Conservation (phyloP, 208 protist genomes). For the Leptomonas seymouri region DNA sequence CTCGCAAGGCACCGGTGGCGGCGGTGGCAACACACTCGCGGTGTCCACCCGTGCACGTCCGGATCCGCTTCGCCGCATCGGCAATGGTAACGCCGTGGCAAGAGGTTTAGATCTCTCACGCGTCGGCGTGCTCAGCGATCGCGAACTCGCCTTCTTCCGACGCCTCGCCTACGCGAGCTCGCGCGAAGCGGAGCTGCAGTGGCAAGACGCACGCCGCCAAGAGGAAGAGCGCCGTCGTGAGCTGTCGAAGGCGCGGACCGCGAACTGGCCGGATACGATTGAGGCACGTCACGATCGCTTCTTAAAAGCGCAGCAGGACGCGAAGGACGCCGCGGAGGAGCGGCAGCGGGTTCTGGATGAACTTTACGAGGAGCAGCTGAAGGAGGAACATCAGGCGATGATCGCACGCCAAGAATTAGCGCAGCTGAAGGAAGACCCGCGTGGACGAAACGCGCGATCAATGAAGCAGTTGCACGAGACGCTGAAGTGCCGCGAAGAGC, state of each 20-base stretch:
- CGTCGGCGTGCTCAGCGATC: conserved; percentile 74
- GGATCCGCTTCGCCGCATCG: conserved; percentile 63
- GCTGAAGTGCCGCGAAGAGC: conserved; percentile 66
- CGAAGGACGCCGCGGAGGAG: conserved; percentile 56
- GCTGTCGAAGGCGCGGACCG: conserved; percentile 48
- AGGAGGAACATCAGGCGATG: conserved; percentile 54
- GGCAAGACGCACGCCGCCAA: conserved; percentile 29
- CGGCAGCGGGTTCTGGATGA: conserved; percentile 63
- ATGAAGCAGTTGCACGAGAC: conserved; percentile 64
- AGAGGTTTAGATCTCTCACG: conserved; percentile 52
- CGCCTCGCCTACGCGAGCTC: conserved; percentile 37
- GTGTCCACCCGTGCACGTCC: conserved; percentile 55
- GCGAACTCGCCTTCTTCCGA: conserved; percentile 69
- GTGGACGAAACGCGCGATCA: conserved; percentile 64
- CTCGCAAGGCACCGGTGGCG: background rate
- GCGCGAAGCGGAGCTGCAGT: conserved; percentile 35
- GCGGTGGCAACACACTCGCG: conserved; percentile 4
- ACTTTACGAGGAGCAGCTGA: conserved; percentile 58
- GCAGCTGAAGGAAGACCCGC: conserved; percentile 73
- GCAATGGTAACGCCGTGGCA: conserved; percentile 87
- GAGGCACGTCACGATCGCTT: conserved; percentile 69
- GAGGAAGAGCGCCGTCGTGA: conserved; percentile 47
- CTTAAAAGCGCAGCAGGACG: conserved; percentile 41
- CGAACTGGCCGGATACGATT: conserved; percentile 72
- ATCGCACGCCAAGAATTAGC: conserved; percentile 54